Conservation (phyloP, 768 basidiomycete genomes). For the Favolaschia claudopus region DNA sequence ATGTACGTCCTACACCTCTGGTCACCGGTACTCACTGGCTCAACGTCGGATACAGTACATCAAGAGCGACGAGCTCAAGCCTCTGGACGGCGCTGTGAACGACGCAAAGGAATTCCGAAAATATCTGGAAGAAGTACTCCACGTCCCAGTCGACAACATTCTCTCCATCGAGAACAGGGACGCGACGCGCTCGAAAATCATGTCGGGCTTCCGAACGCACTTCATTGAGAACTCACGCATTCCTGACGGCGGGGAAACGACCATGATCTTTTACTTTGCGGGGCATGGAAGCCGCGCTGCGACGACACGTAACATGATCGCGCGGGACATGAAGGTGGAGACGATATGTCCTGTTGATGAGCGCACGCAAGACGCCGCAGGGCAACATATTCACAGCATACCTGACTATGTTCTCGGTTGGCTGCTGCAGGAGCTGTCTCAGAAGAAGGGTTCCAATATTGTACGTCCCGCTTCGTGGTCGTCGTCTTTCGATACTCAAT, state of each 20-base stretch:
- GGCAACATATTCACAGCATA: not conserved
- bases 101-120: not conserved
- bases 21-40: too few species aligned
- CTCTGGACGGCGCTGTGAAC: not conserved
- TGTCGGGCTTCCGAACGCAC: not conserved
- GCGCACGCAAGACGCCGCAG: not conserved
- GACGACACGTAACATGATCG: not conserved
- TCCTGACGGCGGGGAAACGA: not conserved
- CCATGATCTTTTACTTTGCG: not conserved
- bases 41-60: too few species aligned
- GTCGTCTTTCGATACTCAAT: not conserved
- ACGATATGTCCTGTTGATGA: not conserved
- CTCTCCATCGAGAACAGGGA: not conserved
- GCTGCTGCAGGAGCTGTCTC: not conserved
- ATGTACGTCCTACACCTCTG: too few species aligned
- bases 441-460: not conserved
- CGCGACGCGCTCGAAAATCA: not conserved
- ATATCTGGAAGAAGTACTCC: not conserved
- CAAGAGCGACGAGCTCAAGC: not conserved
- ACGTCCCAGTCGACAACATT: not conserved
- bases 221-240: not conserved
- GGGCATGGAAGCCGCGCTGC: too few species aligned
- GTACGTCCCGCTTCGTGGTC: not conserved
- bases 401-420: constrained; percentile 2
- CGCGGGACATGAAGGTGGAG: not conserved